phyloP scores from a whole-genome alignment of 495 filamentous ascomycete species.

The Xylaria grammica region DNA sequence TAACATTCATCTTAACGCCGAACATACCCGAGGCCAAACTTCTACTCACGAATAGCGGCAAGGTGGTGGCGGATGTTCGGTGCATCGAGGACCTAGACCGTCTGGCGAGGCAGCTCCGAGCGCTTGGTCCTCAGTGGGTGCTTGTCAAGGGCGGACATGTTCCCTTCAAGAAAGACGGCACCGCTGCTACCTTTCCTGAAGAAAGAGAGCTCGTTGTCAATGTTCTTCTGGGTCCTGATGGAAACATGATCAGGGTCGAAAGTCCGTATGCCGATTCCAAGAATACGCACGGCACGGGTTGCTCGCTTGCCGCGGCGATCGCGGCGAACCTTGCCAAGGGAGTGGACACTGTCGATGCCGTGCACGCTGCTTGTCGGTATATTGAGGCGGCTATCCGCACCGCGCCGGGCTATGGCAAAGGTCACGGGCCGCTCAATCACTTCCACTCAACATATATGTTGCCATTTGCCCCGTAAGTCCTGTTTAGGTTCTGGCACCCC shows the following conservation, averaged over 20 bases:
- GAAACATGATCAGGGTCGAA: slow-evolving; percentile 62
- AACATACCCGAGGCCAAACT: slow-evolving; percentile 89
- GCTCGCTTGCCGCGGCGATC: slow-evolving; percentile 93
- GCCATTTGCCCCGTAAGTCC: slow-evolving; percentile 79
- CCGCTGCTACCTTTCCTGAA: slow-evolving; percentile 55
- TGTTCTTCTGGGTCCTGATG: slow-evolving; percentile 67
- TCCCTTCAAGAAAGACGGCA: slow-evolving; percentile 70
- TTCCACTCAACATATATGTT: slow-evolving; percentile 83
- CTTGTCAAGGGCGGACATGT: slow-evolving; percentile 92
- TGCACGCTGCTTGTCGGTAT: slow-evolving; percentile 74
- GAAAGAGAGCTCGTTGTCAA: slow-evolving; percentile 74
- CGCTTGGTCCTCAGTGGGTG: slow-evolving; percentile 76
- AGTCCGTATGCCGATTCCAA: slow-evolving; percentile 69
- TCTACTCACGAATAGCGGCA: slow-evolving; percentile 66
- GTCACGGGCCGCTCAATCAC: slow-evolving; percentile 91
- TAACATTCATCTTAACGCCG: slow-evolving; percentile 82
- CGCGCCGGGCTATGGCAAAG: slow-evolving; percentile 73
- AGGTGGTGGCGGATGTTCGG: slow-evolving; percentile 53
- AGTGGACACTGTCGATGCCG: slow-evolving; percentile 62
- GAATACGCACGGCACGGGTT: slow-evolving; percentile 95
- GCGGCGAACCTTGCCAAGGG: slow-evolving; percentile 80
- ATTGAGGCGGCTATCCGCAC: slow-evolving; percentile 84
- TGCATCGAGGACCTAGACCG: slow-evolving; percentile 63
- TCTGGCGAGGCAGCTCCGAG: slow-evolving; percentile 69
- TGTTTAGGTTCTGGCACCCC: background rate